phyloP scores from a whole-genome alignment of 202 grass and related monocot genomes.

The Eragrostis tef region DNA sequence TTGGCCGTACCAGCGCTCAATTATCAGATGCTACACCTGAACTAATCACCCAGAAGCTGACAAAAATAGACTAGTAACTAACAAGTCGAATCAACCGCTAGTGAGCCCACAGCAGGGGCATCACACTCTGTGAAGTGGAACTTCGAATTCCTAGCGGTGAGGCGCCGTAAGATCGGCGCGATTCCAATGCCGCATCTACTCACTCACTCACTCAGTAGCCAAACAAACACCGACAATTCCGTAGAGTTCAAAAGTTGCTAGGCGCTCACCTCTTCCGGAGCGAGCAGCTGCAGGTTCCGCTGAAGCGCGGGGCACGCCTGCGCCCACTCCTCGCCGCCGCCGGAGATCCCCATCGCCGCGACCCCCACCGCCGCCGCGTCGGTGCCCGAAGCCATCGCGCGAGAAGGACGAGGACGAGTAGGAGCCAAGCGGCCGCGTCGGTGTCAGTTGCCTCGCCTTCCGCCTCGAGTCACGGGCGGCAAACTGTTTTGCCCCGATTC shows the following conservation, averaged over 20 bases:
- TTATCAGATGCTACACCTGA: slow-evolving; percentile 10
- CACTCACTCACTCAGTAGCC: background rate
- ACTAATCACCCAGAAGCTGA: background rate
- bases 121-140: background rate
- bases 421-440: background rate
- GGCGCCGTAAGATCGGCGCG: background rate
- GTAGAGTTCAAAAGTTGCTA: background rate
- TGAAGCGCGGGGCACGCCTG: slow-evolving; percentile 48
- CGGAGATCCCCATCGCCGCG: slow-evolving; percentile 52
- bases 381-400: slow-evolving; percentile 51
- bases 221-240: background rate
- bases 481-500: background rate
- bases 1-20: slow-evolving; percentile 24
- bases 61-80: background rate
- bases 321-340: slow-evolving; percentile 44
- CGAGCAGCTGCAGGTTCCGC: slow-evolving; percentile 61
- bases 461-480: slow-evolving; percentile 7
- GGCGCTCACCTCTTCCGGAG: slow-evolving; percentile 58
- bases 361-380: slow-evolving; percentile 35
- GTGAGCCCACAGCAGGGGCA: background rate
- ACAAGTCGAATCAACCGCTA: background rate
- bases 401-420: background rate
- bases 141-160: background rate
- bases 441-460: slow-evolving; percentile 11
- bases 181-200: background rate